Base-by-base conservation (phyloP, 2,329 filamentous ascomycete genomes). In the Canariomyces notabilis region DNA sequence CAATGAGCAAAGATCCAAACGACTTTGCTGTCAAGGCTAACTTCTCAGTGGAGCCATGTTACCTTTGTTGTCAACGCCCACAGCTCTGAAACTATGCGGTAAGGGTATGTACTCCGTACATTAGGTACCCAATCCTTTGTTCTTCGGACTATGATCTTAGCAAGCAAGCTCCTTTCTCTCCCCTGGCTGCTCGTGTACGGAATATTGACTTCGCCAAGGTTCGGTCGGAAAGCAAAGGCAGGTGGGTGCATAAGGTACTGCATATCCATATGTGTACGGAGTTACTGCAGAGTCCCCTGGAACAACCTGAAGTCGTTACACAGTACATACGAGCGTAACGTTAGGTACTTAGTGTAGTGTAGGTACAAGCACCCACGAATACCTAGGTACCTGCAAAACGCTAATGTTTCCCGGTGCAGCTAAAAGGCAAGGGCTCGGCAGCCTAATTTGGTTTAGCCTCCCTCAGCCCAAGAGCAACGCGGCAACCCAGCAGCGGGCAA, bases 401-500 rank as follows among this genome's bases (percentile, higher is more conserved):
- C n/a, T n/a, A n/a, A n/a, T n/a, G 9, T 12, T 29, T 8, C 26
- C 26, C 26, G 23, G 35, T 46, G 48, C 35, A 35, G 41, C 32
- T 21, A 43, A 37, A 15, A n/a, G n/a, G n/a, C 33, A 36, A 43
- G 41, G 9, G 20, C 9, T 14, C 40, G n/a, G 16, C 34, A 34
- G 21, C 41, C 22, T 16, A n/a, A 26, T 36, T 20, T 23, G 18
- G 20, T 29, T n/a, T 44, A 8, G 19, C 22, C 31, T 26, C 15
- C 32, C 33, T 15, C 8, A 31, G 12, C 16, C 12, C n/a, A 15
- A 5, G 23, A 34, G 16, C n/a, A n/a, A n/a, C 32, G 33, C 42
- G 38, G 36, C 39, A 44, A 48, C 49, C 40, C 35, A 46, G 42
- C 37, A 26, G 44, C 33, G 41, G 46, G 36, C 41, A 45, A 47